phyloP scores from a whole-genome alignment of 2,329 filamentous ascomycete genomes.

The Penicillium digitatum region DNA sequence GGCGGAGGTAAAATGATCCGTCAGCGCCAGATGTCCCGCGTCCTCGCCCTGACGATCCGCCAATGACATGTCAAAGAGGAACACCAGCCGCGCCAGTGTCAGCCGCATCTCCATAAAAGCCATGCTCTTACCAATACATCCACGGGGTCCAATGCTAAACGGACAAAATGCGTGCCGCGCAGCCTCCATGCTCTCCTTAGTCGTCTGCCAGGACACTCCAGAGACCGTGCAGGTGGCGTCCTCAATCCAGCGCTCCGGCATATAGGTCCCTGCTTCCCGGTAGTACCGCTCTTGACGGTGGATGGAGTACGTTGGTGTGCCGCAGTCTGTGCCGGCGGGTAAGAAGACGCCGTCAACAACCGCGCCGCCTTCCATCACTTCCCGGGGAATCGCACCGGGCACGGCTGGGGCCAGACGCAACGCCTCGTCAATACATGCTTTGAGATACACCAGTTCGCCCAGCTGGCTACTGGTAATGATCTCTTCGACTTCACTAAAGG shows the following conservation, averaged over 20 bases:
- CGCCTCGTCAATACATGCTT: conserved; percentile 43
- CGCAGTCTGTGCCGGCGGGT: conserved; percentile 57
- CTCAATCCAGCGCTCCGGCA: conserved; percentile 63
- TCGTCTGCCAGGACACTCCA: conserved; percentile 39
- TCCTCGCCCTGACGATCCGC: conserved; percentile 36
- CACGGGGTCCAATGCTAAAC: conserved; percentile 42
- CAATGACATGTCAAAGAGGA: conserved; percentile 39
- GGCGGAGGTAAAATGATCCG: conserved; percentile 39
- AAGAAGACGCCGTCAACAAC: conserved; percentile 38
- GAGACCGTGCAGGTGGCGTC: conserved; percentile 43
- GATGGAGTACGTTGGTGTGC: conserved; percentile 63
- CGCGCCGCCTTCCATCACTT: conserved; percentile 38
- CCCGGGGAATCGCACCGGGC: conserved; percentile 37
- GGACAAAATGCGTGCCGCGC: conserved; percentile 70
- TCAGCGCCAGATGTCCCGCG: conserved; percentile 33
- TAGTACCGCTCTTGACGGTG: conserved; percentile 65
- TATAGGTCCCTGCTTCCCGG: conserved; percentile 55
- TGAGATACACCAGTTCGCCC: conserved; percentile 39
- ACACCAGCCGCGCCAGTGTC: conserved; percentile 38
- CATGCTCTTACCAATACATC: conserved; percentile 44
- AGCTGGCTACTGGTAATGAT: conserved; percentile 36
- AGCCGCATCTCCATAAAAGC: conserved; percentile 43
- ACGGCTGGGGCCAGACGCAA: conserved; percentile 41
- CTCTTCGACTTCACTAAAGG: conserved; percentile 36
- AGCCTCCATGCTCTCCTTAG: conserved; percentile 47